These are phyloP conservation scores for Colletotrichum kahawae DNA, from an alignment of 2,329 filamentous ascomycete species.

Conservation along the genomic window DNA sequence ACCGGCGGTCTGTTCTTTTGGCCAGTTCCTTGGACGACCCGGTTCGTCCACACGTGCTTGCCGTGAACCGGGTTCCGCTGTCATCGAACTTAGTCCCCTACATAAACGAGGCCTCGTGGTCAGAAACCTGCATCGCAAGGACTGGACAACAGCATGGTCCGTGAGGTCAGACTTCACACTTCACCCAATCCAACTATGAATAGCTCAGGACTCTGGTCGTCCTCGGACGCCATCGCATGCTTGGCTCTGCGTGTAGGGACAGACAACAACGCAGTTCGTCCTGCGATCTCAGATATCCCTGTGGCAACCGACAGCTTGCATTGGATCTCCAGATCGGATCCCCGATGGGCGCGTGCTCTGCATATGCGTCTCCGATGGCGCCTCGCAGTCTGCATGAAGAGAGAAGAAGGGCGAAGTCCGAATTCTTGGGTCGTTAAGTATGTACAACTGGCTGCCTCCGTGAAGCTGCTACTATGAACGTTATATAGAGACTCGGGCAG, in stretches of 20 bases:
- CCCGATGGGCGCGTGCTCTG: background rate
- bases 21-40: slow-evolving; percentile 4
- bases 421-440: background rate
- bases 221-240: background rate
- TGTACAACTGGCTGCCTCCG: background rate
- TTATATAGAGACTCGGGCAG: background rate
- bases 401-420: background rate
- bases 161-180: background rate
- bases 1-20: background rate
- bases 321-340: background rate
- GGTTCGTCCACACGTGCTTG: background rate
- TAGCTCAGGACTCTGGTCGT: background rate
- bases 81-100: background rate
- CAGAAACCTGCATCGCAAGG: background rate
- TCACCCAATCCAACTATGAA: background rate
- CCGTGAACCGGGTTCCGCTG: slow-evolving; percentile 12
- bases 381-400: background rate
- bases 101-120: background rate
- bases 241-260: background rate
- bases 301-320: background rate
- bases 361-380: background rate
- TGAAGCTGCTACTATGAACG: background rate
- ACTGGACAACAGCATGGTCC: background rate
- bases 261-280: background rate
- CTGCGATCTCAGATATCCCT: background rate